Conservation (phyloP, 176 grass and related monocot species). For the Carex parvula region DNA sequence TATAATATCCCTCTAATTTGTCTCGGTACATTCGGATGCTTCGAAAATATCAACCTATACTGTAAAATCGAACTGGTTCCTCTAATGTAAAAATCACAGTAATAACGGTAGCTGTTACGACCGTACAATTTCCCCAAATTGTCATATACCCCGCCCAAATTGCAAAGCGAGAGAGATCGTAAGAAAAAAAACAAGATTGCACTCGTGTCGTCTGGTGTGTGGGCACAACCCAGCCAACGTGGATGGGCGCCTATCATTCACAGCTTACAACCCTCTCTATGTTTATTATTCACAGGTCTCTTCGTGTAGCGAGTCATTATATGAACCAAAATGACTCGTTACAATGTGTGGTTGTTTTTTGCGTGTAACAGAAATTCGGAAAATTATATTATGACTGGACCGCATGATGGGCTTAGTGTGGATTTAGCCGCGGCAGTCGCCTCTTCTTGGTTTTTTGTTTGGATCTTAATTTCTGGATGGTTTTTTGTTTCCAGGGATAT, state of each 20-base stretch:
- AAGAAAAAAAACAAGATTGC: slow-evolving; percentile 16
- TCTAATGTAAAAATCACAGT: too few species aligned
- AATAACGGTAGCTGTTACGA: not conserved
- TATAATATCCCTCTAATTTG: too few species aligned
- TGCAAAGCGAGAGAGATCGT: slow-evolving; percentile 1
- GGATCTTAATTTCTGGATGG: slow-evolving; percentile 6
- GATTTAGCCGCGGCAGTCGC: slow-evolving; percentile 2
- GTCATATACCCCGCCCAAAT: not conserved
- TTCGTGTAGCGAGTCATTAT: not conserved
- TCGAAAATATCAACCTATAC: too few species aligned
- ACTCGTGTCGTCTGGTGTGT: slow-evolving; percentile 27
- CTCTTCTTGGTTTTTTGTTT: slow-evolving; percentile 22
- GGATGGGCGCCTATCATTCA: not conserved
- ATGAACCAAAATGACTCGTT: not conserved
- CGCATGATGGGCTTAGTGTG: slow-evolving; percentile 26
- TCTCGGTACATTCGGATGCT: too few species aligned
- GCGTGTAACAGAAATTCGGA: not conserved
- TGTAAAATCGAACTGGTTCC: too few species aligned
- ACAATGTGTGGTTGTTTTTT: not conserved
- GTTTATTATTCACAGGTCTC: not conserved
- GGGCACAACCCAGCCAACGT: slow-evolving; percentile 6
- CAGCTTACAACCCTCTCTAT: not conserved
- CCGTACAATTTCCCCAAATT: not conserved
- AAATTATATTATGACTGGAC: not conserved
- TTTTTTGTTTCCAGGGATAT: slow-evolving; percentile 9